These are phyloP conservation scores for Anthoceros angustus DNA, from an alignment of 225 moss, liverwort and hornwort genomes.

Conservation along the genomic window DNA sequence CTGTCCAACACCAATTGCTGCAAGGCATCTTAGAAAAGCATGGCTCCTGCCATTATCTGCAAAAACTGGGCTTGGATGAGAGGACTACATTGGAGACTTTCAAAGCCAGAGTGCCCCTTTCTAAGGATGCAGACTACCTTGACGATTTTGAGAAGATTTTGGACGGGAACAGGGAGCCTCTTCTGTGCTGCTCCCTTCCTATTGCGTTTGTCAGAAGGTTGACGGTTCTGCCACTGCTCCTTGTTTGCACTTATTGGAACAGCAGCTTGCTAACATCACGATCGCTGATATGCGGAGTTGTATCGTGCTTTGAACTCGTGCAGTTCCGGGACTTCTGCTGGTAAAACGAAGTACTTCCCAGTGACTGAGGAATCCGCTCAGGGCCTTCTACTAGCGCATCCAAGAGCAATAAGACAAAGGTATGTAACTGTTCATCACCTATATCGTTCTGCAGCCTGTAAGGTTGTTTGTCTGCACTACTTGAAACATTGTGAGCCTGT, in stretches of 20 bases:
- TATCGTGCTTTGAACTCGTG: background rate
- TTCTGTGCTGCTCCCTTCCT: background rate
- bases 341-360: background rate
- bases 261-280: background rate
- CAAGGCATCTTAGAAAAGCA: too few species aligned
- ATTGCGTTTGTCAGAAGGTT: background rate
- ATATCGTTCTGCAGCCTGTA: background rate
- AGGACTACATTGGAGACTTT: background rate
- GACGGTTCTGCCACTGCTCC: background rate
- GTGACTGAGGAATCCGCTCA: background rate
- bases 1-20: too few species aligned
- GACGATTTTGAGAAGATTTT: background rate
- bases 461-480: background rate
- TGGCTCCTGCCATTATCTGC: background rate
- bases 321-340: conserved; percentile 2
- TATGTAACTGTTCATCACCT: background rate
- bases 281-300: background rate
- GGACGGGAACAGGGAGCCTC: background rate
- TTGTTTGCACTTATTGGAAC: background rate
- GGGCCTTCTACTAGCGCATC: background rate
- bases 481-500: background rate
- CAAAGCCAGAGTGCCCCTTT: background rate
- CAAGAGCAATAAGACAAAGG: background rate
- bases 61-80: background rate
- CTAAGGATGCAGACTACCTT: background rate